Evolutionary conservation across 768 basidiomycete genomes (phyloP), one percentile per base, ranked within the genome.

Genomic region (Phanerodontia chrysosporium): DNA sequence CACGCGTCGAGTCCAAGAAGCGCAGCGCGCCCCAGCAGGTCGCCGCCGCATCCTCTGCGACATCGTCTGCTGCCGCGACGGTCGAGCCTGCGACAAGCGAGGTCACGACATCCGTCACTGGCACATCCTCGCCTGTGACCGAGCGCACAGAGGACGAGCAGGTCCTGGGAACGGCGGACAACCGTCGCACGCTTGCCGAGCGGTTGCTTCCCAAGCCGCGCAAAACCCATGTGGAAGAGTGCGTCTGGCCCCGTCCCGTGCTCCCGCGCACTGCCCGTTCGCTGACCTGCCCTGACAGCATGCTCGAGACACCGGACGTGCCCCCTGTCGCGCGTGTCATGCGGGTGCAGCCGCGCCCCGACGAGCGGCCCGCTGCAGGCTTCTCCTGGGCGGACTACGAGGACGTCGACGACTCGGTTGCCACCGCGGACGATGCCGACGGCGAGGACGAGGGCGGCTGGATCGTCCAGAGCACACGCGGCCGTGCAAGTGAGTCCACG

Each of bases 331-430:
- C 87, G n/a, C 83, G 85, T 35, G 86, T 90, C 58, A 82, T 89
- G 76, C 88, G 87, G 24, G 79, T 90, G 3, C 78, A 78, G 62
- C 83, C 86, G 16, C 72, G 66, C 10, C 71, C 82, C n/a, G 77
- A 78, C 57, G 84, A 86, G 56, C 75, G 77, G 44, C 85, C 87
- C 16, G 83, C 81, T 8, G 70, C 76, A 6, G 88, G 89, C 0
- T 87, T 86, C 68, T 83, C 87, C 0, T 89, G 86, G 89, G 84
- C 73, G 0, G 89, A 91, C 73, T 90, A 90, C 65, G 90, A 90
- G 58, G 86, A 90, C 53, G 82, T 82, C 22, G 78, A 67, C 49
- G 65, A 63, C 29, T 56, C 66, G n/a, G 58, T 66, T 2, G 62
- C 49, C 70, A 80, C 52, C 66, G 78, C 76, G n/a, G 79, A 79